Conservation (phyloP, 176 grass and related monocot species). For the Hordeum marinum region DNA sequence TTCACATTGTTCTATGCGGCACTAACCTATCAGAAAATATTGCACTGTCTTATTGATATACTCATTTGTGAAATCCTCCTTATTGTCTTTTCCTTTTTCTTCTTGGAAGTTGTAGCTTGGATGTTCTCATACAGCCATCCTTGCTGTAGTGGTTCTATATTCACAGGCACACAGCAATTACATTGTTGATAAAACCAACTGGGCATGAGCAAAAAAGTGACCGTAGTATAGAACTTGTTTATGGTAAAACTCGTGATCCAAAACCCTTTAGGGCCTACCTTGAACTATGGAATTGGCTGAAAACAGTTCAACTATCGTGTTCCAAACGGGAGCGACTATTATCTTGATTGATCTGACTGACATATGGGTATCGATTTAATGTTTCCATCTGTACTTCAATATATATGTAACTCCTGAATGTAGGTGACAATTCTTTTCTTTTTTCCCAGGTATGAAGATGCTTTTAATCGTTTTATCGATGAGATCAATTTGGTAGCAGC, state of each 20-base stretch:
- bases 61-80: neutral
- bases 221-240: neutral
- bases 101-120: neutral
- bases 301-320: neutral
- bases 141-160: neutral
- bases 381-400: neutral
- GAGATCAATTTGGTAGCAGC: slow-evolving; percentile 93
- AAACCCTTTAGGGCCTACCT: neutral
- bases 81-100: neutral
- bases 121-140: neutral
- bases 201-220: neutral
- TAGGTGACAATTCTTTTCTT: slow-evolving; percentile 1
- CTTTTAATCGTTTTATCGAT: slow-evolving; percentile 97
- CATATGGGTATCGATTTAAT: neutral
- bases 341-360: neutral
- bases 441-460: slow-evolving; percentile 84
- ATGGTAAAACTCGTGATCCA: neutral
- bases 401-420: neutral
- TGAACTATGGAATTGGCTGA: neutral
- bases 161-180: neutral
- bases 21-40: neutral
- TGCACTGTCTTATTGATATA: neutral
- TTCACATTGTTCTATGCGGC: neutral
- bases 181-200: neutral
- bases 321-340: neutral